Evolutionary conservation across 2,329 filamentous ascomycete genomes (phyloP).

Genomic region (Rugonectria rugulosa): DNA sequence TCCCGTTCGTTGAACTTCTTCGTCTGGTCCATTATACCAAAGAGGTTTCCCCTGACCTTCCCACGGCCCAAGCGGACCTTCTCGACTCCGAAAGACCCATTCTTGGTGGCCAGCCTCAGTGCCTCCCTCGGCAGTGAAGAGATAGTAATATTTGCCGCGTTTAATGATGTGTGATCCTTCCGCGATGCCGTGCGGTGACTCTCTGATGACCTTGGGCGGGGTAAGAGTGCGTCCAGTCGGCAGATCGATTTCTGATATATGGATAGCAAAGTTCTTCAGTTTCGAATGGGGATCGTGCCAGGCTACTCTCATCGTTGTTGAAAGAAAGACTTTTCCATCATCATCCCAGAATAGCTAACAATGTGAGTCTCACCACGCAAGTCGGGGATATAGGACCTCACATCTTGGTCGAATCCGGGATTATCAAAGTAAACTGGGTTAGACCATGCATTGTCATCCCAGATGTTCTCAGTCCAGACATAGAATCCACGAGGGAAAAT

Average conservation of each 20-base stretch:
- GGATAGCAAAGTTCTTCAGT: conserved; percentile 61
- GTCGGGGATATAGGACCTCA: not conserved
- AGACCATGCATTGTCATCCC: conserved; percentile 58
- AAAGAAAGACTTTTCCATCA: conserved; percentile 58
- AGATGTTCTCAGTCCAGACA: conserved; percentile 60
- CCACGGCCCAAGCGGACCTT: conserved; percentile 57
- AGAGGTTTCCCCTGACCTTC: conserved; percentile 44
- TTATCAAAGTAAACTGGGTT: conserved; percentile 63
- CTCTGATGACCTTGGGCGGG: conserved; percentile 43
- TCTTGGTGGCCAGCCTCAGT: conserved; percentile 55
- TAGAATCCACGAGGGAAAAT: conserved; percentile 63
- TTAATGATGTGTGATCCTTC: conserved; percentile 47
- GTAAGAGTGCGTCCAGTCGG: conserved; percentile 50
- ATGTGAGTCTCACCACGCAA: not conserved
- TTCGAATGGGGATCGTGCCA: conserved; percentile 47
- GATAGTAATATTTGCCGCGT: conserved; percentile 35
- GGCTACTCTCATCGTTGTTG: conserved; percentile 48
- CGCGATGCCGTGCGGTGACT: conserved; percentile 50
- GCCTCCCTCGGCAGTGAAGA: conserved; percentile 37
- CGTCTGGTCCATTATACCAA: conserved; percentile 51
- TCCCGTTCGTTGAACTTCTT: conserved; percentile 54
- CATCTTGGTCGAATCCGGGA: conserved; percentile 60
- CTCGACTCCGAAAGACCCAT: conserved; percentile 57
- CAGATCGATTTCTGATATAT: conserved; percentile 53
- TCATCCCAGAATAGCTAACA: conserved; percentile 56